Evolutionary conservation across 2,329 filamentous ascomycete genomes (phyloP).

Genomic region (Paecilomyces niveus): DNA sequence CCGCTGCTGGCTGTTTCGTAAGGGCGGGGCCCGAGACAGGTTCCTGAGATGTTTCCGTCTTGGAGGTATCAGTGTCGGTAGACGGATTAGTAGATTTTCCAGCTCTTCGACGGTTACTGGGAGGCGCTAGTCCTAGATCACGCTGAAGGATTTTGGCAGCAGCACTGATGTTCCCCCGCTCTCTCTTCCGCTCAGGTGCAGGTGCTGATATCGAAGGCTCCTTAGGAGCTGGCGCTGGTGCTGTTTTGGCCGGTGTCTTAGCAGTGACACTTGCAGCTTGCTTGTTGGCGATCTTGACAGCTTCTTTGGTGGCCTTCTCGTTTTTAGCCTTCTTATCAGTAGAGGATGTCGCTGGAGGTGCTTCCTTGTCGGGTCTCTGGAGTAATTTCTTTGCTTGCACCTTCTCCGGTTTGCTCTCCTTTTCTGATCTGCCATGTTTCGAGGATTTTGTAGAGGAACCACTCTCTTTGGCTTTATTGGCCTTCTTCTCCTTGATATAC

Average conservation of each 20-base stretch:
- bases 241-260: conserved; percentile 20
- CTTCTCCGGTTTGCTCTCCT: conserved; percentile 34
- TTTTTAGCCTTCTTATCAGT: conserved; percentile 30
- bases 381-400: conserved; percentile 36
- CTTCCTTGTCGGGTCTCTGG: conserved; percentile 31
- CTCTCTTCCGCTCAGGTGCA: conserved; percentile 44
- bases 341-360: conserved; percentile 13
- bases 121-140: conserved; percentile 50
- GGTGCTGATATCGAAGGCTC: conserved; percentile 17
- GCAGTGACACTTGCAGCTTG: conserved; percentile 16
- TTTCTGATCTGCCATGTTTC: conserved; percentile 34
- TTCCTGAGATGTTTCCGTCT: conserved; percentile 6
- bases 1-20: conserved; percentile 3
- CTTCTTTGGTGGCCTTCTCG: conserved; percentile 57
- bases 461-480: conserved; percentile 62
- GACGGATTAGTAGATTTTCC: conserved; percentile 19
- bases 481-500: conserved; percentile 86
- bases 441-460: conserved; percentile 28
- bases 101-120: conserved; percentile 34
- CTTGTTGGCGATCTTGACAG: conserved; percentile 50
- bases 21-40: conserved; percentile 2
- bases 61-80: conserved; percentile 16
- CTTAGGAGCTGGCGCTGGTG: conserved; percentile 9
- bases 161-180: conserved; percentile 46
- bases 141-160: conserved; percentile 56